Base-by-base conservation (phyloP, 306 rosid species). In the Cucumis cinereus region DNA sequence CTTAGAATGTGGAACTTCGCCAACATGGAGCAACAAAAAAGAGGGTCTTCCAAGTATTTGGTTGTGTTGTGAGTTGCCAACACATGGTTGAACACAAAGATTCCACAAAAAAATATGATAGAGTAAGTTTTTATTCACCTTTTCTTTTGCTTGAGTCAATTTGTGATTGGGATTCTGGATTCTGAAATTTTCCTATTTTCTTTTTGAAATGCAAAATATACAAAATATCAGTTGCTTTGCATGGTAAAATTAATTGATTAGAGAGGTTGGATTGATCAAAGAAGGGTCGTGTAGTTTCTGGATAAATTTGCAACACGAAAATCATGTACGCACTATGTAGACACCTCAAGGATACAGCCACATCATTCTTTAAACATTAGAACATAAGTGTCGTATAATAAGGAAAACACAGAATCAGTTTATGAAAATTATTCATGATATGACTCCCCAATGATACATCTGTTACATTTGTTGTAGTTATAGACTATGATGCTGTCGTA, bases 1-100 rank as follows among this genome's bases (percentile, higher is more conserved):
- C 50, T 75, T 84, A 90, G 96, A 88, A 76, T 36, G 86, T 82
- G 24, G 86, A 84, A 86, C 59, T 10, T 73, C 40, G 72, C 78
- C 89, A 83, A 79, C 36, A 89, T 55, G 78, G 33, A 22, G 79
- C 79, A 80, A 56, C 79, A 76, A 87, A 89, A 77, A 92, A 87
- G 86, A 90, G 97, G 88, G 86, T 80, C 82, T 90, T 87, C 84
- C 96, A 92, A 84, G 87, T 94, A 81, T 90, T 87, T 83, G 98
- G 97, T 45, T 90, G 96, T 85, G 83, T 90, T 75, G 97, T 86
- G 85, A 92, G 87, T 70, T 84, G 87, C 63, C 77, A 82, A 85
- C 86, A 90, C 84, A 91, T 94, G 97, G 96, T 88, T 81, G 85
- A 86, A 74, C 91, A 88, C 82, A 83, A 75, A 77, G 90, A 86